Conservation (phyloP, 768 basidiomycete species). For the Tulasnella sp. region DNA sequence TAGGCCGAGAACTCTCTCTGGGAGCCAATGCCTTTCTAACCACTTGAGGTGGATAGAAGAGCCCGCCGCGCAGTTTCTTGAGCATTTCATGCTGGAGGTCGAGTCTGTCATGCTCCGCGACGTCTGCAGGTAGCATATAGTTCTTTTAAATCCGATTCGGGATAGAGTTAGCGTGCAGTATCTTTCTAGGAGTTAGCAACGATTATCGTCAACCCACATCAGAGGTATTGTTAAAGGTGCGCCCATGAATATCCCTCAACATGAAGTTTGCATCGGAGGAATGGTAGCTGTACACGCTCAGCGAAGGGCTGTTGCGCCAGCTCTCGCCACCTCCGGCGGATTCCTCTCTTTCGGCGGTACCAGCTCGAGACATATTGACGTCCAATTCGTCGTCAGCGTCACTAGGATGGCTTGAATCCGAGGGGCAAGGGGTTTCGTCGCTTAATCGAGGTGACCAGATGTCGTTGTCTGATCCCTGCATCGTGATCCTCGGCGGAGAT, state of each 20-base stretch:
- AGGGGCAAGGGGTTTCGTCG: background rate
- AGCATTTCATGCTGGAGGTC: conserved; percentile 22
- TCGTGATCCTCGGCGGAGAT: background rate
- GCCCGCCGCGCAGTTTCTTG: background rate
- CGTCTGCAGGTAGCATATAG: conserved; percentile 11
- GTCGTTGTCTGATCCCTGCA: background rate
- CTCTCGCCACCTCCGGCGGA: background rate
- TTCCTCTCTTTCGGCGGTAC: background rate
- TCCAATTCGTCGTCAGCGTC: background rate
- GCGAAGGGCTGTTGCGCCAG: background rate
- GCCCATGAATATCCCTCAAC: conserved; percentile 23
- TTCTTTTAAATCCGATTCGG: background rate
- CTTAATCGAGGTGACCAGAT: background rate
- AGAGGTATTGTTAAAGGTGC: conserved; percentile 21
- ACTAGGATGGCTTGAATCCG: background rate
- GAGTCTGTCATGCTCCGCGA: conserved; percentile 3
- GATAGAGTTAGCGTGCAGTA: background rate
- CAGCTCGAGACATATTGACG: background rate
- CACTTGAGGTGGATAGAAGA: conserved; percentile 8
- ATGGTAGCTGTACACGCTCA: conserved; percentile 23
- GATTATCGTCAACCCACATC: conserved; percentile 10
- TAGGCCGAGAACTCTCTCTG: background rate
- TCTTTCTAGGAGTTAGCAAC: background rate
- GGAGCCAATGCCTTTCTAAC: conserved; percentile 8
- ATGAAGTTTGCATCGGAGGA: conserved; percentile 17